Evolutionary conservation across 768 basidiomycete genomes (phyloP).

Genomic region (Lyophyllum shimeji): DNA sequence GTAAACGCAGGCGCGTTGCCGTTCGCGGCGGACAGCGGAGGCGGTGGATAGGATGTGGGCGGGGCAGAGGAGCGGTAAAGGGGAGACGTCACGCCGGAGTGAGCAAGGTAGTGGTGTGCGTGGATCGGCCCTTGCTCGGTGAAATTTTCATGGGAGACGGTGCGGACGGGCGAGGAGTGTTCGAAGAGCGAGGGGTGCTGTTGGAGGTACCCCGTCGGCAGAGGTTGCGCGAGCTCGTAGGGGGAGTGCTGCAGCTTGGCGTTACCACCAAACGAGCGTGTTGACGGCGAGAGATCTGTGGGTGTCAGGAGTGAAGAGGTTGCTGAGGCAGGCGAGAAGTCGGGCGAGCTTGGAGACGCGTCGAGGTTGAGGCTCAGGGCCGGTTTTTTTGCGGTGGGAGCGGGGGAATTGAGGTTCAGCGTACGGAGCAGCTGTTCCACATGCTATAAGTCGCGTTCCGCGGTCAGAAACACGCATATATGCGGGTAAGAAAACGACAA

Average conservation of each 20-base stretch:
- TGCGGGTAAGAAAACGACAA: background rate
- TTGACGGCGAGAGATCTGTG: slow-evolving; percentile 70
- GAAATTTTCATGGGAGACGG: slow-evolving; percentile 16
- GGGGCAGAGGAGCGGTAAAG: slow-evolving; percentile 12
- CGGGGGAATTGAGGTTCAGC: slow-evolving; percentile 77
- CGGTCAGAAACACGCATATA: slow-evolving; percentile 5
- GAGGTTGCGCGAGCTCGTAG: slow-evolving; percentile 46
- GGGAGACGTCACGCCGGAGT: background rate
- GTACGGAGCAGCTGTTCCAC: slow-evolving; percentile 81
- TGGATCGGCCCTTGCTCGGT: slow-evolving; percentile 7
- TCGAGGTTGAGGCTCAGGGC: slow-evolving; percentile 45
- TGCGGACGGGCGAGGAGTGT: slow-evolving; percentile 23
- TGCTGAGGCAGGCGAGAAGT: slow-evolving; percentile 72
- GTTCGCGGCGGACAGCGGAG: background rate
- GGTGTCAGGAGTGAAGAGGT: slow-evolving; percentile 73
- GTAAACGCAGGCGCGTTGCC: slow-evolving; percentile 28
- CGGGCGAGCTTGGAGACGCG: slow-evolving; percentile 55
- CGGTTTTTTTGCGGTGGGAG: slow-evolving; percentile 45
- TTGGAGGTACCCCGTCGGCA: slow-evolving; percentile 31
- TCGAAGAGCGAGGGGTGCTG: slow-evolving; percentile 45
- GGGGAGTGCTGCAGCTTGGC: slow-evolving; percentile 36
- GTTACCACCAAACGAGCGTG: slow-evolving; percentile 55
- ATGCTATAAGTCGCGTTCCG: slow-evolving; percentile 42
- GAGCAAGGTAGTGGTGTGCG: background rate
- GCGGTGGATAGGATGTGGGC: slow-evolving; percentile 24